Percentiles rank a stretch among this genome's conserved stretches.
Evolutionary conservation across 345 rosid species (phyloP).

Genomic region (Angophora floribunda): DNA sequence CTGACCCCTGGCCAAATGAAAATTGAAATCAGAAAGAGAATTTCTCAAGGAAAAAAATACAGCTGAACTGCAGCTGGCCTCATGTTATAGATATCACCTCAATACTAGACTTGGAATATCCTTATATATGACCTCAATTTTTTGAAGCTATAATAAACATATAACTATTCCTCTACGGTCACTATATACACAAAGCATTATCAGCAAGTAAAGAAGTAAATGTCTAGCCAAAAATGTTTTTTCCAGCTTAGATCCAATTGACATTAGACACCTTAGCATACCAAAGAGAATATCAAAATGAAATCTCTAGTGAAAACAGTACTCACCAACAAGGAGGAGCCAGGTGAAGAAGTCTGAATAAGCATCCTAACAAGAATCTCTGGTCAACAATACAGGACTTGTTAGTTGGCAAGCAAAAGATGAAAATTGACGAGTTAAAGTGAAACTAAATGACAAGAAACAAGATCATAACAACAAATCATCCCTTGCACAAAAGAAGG

Average conservation of each 20-base stretch:
- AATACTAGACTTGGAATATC: background rate
- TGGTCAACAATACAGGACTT: constrained; percentile 2
- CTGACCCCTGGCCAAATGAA: constrained; percentile 25
- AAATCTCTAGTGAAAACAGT: background rate
- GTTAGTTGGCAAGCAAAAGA: background rate
- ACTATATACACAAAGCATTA: background rate
- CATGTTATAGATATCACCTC: background rate
- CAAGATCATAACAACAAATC: background rate
- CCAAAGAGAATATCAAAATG: background rate
- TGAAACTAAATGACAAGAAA: background rate
- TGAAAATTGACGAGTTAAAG: background rate
- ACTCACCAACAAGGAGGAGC: constrained; percentile 38
- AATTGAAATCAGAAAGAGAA: background rate
- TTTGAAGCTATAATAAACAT: background rate
- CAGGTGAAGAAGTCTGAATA: constrained; percentile 30
- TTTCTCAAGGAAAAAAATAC: background rate
- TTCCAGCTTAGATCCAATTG: background rate
- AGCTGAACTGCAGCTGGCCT: background rate
- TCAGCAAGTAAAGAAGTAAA: background rate
- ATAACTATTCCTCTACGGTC: background rate
- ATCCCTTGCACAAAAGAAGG: background rate
- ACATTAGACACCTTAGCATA: background rate
- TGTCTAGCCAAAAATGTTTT: background rate
- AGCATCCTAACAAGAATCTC: constrained; percentile 43
- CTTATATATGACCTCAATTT: background rate